Percentiles rank a stretch among this genome's conserved stretches.
Conservation (phyloP, 129 eudicot species). For the Heracleum sosnowskyi region DNA sequence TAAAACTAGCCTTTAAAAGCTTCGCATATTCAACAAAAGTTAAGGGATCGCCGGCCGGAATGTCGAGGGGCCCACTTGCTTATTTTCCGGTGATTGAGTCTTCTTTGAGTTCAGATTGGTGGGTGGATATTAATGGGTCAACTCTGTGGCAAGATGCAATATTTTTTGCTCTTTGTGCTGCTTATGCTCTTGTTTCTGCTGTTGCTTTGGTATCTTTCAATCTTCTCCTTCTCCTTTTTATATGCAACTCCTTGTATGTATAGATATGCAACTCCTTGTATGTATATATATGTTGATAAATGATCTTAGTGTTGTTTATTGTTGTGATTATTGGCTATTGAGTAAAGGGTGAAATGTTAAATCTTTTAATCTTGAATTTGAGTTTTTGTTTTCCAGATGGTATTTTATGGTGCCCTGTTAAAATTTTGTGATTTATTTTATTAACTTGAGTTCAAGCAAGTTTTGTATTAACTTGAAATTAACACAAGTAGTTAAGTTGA, state of each 20-base stretch:
- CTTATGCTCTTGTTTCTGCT: slow-evolving; percentile 40
- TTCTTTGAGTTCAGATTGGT: slow-evolving; percentile 24
- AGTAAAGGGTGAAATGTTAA: not conserved
- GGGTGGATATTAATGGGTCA: slow-evolving; percentile 42
- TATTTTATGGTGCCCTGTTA: not conserved
- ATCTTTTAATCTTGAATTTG: not conserved
- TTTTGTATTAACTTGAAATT: no score
- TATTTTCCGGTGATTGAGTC: not conserved
- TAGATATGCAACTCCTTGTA: not conserved
- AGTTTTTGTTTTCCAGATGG: not conserved
- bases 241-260: no score
- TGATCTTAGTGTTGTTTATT: not conserved
- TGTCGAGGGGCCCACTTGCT: not conserved
- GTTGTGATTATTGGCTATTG: not conserved
- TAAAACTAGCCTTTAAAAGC: not conserved
- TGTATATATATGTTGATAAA: not conserved
- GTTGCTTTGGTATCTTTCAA: slow-evolving; percentile 31
- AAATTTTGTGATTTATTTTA: not conserved
- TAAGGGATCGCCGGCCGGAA: slow-evolving; percentile 2
- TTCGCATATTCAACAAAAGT: not conserved
- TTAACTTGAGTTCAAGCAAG: not conserved
- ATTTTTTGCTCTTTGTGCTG: slow-evolving; percentile 40
- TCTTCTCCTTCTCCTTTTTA: no score
- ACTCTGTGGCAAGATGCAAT: slow-evolving; percentile 44
- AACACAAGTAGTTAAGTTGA: not conserved